Percentiles rank a stretch among this genome's conserved stretches.
Conservation (phyloP, 306 rosid species). For the Quercus variabilis region DNA sequence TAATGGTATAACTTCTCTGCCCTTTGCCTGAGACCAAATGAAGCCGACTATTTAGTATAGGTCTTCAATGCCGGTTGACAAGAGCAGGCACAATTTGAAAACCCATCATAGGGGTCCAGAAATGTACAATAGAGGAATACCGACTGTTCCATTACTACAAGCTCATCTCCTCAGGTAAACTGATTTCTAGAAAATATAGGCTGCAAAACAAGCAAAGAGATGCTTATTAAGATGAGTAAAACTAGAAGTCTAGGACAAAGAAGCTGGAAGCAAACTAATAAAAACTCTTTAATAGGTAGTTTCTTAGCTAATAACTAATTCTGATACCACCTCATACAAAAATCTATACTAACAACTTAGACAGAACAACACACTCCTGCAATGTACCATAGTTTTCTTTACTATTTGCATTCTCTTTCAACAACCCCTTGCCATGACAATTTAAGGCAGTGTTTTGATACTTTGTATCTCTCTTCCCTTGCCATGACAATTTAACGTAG, state of each 20-base stretch:
- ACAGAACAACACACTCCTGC: too few relatives aligned
- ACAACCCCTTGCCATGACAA: too few relatives aligned
- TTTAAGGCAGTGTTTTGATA: too few relatives aligned
- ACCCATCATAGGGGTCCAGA: constrained; percentile 7
- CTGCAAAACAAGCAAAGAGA: constrained; percentile 53
- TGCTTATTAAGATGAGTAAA: background rate
- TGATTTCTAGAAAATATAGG: constrained; percentile 83
- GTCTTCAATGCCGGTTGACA: background rate
- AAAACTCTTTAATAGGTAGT: background rate
- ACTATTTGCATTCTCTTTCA: too few relatives aligned
- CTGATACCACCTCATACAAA: too few relatives aligned
- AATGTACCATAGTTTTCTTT: too few relatives aligned
- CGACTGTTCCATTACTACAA: constrained; percentile 43
- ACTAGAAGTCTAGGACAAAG: constrained; percentile 1
- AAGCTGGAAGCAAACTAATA: background rate
- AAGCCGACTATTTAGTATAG: background rate
- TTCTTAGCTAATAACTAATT: background rate
- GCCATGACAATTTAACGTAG: background rate
- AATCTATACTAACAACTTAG: too few relatives aligned
- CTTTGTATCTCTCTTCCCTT: background rate
- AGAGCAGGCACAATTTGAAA: constrained; percentile 9
- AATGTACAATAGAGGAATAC: constrained; percentile 26
- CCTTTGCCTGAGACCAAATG: background rate
- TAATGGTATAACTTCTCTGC: background rate
- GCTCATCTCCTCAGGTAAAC: constrained; percentile 87